These are phyloP conservation scores for Coemansia sp. DNA, from an alignment of 192 early-diverging fungal genomes.

Conservation along the genomic window DNA sequence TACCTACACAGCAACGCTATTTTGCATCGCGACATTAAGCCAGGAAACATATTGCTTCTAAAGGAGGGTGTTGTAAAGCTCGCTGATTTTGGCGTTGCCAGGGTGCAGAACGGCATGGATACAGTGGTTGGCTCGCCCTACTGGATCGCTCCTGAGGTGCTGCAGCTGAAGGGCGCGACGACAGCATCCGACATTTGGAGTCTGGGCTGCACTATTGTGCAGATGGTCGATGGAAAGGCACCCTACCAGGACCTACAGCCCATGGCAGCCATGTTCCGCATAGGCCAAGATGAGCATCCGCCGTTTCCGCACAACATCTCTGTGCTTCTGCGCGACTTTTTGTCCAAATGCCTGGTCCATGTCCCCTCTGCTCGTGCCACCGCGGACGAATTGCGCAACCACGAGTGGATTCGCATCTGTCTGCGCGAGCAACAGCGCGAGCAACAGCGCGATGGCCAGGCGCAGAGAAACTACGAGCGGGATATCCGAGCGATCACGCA, in stretches of 20 bases:
- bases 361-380: conserved; percentile 64
- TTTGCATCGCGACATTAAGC: conserved; percentile 60
- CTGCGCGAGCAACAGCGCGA: conserved; percentile 35
- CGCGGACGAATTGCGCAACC: conserved; percentile 67
- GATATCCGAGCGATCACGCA: conserved; percentile 49
- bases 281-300: conserved; percentile 71
- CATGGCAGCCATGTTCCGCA: conserved; percentile 67
- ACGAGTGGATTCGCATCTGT: conserved; percentile 44
- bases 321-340: conserved; percentile 64
- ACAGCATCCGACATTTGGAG: conserved; percentile 74
- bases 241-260: conserved; percentile 68
- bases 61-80: conserved; percentile 71
- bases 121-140: conserved; percentile 73
- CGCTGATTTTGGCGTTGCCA: conserved; percentile 75
- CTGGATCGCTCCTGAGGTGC: conserved; percentile 76
- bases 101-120: conserved; percentile 61
- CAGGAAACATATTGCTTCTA: conserved; percentile 66
- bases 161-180: conserved; percentile 64
- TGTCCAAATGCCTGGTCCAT: conserved; percentile 74
- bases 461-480: conserved; percentile 39
- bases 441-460: conserved; percentile 36
- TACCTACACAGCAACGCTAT: conserved; percentile 59
- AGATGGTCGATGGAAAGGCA: conserved; percentile 67
- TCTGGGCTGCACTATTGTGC: conserved; percentile 68
- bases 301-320: conserved; percentile 64